Conservation (phyloP, 495 filamentous ascomycete species). For the Chaetomium cochliodes region DNA sequence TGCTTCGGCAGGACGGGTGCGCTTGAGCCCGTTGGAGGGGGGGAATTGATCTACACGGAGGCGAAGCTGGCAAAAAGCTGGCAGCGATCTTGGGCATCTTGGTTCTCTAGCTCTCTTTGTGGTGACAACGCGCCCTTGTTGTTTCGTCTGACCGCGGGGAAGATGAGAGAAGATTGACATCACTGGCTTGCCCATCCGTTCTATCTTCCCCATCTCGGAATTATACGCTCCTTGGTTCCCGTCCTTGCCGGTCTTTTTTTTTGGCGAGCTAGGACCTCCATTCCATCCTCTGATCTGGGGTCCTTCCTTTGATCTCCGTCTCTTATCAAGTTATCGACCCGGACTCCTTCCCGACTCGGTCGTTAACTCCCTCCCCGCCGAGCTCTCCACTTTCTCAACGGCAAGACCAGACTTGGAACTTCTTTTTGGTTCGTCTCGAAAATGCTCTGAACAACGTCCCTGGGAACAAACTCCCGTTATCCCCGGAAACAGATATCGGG, state of each 20-base stretch:
- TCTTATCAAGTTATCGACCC: conserved; percentile 9
- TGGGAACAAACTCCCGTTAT: not conserved
- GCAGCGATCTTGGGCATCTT: not conserved
- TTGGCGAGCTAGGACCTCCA: not conserved
- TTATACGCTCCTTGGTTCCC: not conserved
- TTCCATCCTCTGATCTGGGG: not conserved
- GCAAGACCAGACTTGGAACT: not conserved
- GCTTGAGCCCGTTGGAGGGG: not conserved
- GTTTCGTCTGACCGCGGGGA: conserved; percentile 2
- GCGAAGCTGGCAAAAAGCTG: conserved; percentile 1
- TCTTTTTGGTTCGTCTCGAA: not conserved
- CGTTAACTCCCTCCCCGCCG: conserved; percentile 2
- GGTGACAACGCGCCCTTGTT: not conserved
- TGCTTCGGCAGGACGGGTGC: conserved; percentile 3
- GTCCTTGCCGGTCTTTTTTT: not conserved
- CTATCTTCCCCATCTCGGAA: not conserved
- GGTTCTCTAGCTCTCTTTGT: conserved; percentile 1
- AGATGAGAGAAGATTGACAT: conserved; percentile 14
- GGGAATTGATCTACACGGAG: not conserved
- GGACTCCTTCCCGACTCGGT: conserved; percentile 15
- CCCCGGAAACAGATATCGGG: not conserved
- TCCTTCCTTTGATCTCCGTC: not conserved
- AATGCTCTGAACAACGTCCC: not conserved
- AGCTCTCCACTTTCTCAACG: conserved; percentile 4
- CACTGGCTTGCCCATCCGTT: not conserved